A percentile compares a stretch with the other conserved stretches of the same genome.
Evolutionary conservation across 345 rosid genomes (phyloP).

Genomic region (Noccaea caerulescens): DNA sequence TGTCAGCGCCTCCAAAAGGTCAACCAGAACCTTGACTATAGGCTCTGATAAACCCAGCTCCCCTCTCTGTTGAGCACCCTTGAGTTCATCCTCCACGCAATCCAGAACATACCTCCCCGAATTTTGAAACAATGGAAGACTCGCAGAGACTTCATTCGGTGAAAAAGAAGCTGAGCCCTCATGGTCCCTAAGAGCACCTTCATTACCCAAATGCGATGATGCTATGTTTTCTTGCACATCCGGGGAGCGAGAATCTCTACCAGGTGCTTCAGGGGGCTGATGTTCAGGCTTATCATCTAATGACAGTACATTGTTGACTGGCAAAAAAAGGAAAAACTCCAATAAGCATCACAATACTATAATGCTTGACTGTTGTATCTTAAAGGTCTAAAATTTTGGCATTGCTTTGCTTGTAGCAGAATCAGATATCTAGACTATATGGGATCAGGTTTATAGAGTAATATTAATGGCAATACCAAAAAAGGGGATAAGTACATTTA

Average conservation of each 20-base stretch:
- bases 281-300: conserved; percentile 26
- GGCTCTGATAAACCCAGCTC: conserved; percentile 34
- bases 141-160: conserved; percentile 28
- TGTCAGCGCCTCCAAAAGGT: conserved; percentile 31
- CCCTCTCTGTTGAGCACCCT: conserved; percentile 25
- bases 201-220: conserved; percentile 26
- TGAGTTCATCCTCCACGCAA: conserved; percentile 20
- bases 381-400: neutral
- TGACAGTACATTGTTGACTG: conserved; percentile 18
- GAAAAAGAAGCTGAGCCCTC: conserved; percentile 30
- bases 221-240: conserved; percentile 28
- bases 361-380: neutral
- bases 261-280: conserved; percentile 22
- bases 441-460: neutral
- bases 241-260: conserved; percentile 9
- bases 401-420: conserved; percentile 11
- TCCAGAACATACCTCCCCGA: conserved; percentile 26
- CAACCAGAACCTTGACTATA: conserved; percentile 17
- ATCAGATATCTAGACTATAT: conserved; percentile 4
- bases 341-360: conserved; percentile 13
- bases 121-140: neutral
- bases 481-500: neutral
- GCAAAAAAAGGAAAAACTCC: neutral
- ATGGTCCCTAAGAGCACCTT: conserved; percentile 22
- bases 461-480: conserved; percentile 1